phyloP scores from a whole-genome alignment of 1,284 basidiomycete genomes.

The Tylopilus sp. region DNA sequence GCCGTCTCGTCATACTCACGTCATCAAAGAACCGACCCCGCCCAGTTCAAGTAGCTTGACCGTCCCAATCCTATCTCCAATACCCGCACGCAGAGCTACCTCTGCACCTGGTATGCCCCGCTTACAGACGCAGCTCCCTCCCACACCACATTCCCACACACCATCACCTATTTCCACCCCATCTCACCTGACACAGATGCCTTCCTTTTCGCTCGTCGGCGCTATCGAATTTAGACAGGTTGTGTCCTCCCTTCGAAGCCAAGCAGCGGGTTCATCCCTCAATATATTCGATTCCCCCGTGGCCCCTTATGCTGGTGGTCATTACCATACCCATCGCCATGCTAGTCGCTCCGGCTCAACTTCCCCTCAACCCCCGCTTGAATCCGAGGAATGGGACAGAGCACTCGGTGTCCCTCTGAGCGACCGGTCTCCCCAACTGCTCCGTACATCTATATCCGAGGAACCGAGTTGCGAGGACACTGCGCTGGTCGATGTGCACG shows the following conservation, averaged over 20 bases:
- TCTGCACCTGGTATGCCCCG: conserved; percentile 54
- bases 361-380: conserved; percentile 44
- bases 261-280: conserved; percentile 68
- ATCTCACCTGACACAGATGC: conserved; percentile 63
- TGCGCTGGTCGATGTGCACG: conserved; percentile 12
- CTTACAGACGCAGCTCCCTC: conserved; percentile 52
- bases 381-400: conserved; percentile 61
- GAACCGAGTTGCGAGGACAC: conserved; percentile 22
- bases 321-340: conserved; percentile 61
- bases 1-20: conserved; percentile 21
- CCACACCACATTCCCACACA: conserved; percentile 49
- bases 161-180: conserved; percentile 49
- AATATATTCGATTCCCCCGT: conserved; percentile 75
- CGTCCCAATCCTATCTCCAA: conserved; percentile 30
- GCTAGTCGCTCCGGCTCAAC: conserved; percentile 46
- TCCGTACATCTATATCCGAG: conserved; percentile 45
- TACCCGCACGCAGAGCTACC: conserved; percentile 49
- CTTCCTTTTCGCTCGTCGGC: conserved; percentile 90
- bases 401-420: conserved; percentile 60
- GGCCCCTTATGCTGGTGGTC: conserved; percentile 79
- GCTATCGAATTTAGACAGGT: conserved; percentile 95
- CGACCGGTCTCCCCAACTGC: conserved; percentile 52
- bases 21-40: conserved; percentile 28
- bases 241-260: conserved; percentile 79
- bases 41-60: conserved; percentile 18